A percentile compares a stretch with the other conserved stretches of the same genome.
phyloP scores from a whole-genome alignment of 768 basidiomycete genomes.

The Hygrocybe punicea region DNA sequence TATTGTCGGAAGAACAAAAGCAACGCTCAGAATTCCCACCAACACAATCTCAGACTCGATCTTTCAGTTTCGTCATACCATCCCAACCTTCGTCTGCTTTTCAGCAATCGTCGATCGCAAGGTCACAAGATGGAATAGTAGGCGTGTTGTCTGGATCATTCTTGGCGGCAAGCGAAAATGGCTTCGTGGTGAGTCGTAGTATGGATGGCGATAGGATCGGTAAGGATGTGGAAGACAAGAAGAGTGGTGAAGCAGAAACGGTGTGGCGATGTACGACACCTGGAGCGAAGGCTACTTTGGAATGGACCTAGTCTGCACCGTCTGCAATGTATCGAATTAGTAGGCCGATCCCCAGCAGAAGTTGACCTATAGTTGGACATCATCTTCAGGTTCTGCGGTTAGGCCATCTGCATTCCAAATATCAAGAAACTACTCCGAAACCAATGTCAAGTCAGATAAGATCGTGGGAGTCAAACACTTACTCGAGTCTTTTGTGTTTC shows the following conservation, averaged over 20 bases:
- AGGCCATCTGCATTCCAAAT: slow-evolving; percentile 83
- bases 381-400: slow-evolving; percentile 59
- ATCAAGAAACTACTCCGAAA: slow-evolving; percentile 56
- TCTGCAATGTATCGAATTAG: background rate
- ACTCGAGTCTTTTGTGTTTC: slow-evolving; percentile 63
- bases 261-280: slow-evolving; percentile 44
- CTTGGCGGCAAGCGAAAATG: slow-evolving; percentile 53
- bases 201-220: background rate
- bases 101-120: slow-evolving; percentile 3
- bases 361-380: slow-evolving; percentile 13
- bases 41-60: slow-evolving; percentile 14
- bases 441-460: background rate
- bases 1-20: background rate
- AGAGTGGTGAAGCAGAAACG: slow-evolving; percentile 12
- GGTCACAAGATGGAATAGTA: background rate
- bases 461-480: slow-evolving; percentile 24
- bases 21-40: background rate
- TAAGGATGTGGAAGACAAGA: no score
- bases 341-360: no score
- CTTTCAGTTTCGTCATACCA: slow-evolving; percentile 12
- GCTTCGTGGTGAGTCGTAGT: slow-evolving; percentile 39
- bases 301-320: slow-evolving; percentile 13
- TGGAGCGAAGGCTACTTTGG: slow-evolving; percentile 31
- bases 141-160: slow-evolving; percentile 34
- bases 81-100: slow-evolving; percentile 9